phyloP scores from a whole-genome alignment of 306 rosid genomes.

The Cucumis cinereus region DNA sequence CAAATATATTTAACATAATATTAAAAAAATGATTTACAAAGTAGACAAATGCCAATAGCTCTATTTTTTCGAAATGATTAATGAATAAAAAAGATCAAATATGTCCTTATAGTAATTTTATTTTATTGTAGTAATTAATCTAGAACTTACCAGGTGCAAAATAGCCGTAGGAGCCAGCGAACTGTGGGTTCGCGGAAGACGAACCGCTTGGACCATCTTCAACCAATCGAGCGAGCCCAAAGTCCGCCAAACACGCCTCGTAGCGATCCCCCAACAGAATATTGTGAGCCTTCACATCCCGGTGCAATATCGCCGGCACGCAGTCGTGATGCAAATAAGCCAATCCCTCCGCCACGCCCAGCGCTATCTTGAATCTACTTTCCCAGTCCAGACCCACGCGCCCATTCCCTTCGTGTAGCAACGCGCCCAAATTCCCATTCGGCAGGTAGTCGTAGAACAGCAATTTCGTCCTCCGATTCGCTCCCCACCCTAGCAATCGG shows the following conservation, averaged over 20 bases:
- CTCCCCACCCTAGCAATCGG: slow-evolving; percentile 79
- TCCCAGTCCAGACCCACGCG: slow-evolving; percentile 70
- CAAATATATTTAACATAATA: too few species aligned
- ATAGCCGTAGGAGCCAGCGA: slow-evolving; percentile 93
- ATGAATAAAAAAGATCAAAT: too few species aligned
- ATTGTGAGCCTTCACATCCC: slow-evolving; percentile 75
- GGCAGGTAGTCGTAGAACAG: slow-evolving; percentile 62
- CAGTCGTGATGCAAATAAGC: slow-evolving; percentile 91
- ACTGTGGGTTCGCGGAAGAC: slow-evolving; percentile 52
- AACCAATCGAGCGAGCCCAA: slow-evolving; percentile 72
- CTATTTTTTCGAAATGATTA: too few species aligned
- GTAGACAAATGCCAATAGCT: too few species aligned
- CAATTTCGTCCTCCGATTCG: slow-evolving; percentile 52
- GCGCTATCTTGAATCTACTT: slow-evolving; percentile 72
- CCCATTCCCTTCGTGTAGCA: slow-evolving; percentile 54
- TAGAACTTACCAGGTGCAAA: slow-evolving; percentile 50
- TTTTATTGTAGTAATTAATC: background rate
- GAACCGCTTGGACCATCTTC: slow-evolving; percentile 46
- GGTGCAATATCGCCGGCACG: slow-evolving; percentile 82
- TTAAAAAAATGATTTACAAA: too few species aligned
- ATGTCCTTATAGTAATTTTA: background rate
- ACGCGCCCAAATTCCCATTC: slow-evolving; percentile 44
- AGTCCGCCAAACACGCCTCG: slow-evolving; percentile 83
- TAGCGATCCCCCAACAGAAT: slow-evolving; percentile 60
- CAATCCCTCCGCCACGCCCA: slow-evolving; percentile 74